Percentiles rank a stretch among this genome's conserved stretches.
phyloP scores from a whole-genome alignment of 192 early-diverging fungal species.

The Linnemannia exigua region DNA sequence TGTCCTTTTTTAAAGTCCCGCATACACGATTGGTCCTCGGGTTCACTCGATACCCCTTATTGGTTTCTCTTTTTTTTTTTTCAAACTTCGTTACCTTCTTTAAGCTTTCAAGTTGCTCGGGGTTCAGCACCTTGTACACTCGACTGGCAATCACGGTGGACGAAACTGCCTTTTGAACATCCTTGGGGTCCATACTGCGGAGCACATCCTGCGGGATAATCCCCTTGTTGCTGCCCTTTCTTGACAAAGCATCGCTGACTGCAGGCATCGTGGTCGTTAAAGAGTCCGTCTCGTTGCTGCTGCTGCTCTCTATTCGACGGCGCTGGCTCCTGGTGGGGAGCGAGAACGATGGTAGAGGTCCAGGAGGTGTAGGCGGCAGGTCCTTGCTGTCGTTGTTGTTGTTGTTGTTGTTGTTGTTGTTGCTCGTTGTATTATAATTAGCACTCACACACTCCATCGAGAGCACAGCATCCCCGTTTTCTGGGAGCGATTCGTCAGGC shows the following conservation, averaged over 20 bases:
- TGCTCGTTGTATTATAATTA: not conserved
- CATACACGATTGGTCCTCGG: too few species aligned
- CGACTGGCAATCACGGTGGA: conserved; percentile 32
- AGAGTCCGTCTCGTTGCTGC: not conserved
- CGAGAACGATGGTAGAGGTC: conserved; percentile 1
- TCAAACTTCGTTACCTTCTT: conserved; percentile 32
- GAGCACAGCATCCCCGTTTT: conserved; percentile 4
- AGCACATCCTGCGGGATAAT: conserved; percentile 46
- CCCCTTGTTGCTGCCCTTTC: conserved; percentile 16
- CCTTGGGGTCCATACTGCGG: conserved; percentile 32
- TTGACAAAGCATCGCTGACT: not conserved
- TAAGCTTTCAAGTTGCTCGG: conserved; percentile 32
- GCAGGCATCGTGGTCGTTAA: not conserved
- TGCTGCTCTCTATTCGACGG: conserved; percentile 1
- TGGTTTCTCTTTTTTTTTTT: not conserved
- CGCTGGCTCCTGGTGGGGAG: not conserved
- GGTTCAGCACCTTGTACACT: conserved; percentile 41
- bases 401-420: not conserved
- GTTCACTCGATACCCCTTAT: not conserved
- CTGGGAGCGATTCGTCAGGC: conserved; percentile 37
- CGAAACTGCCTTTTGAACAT: conserved; percentile 11
- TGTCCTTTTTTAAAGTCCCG: not conserved
- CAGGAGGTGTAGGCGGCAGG: conserved; percentile 34
- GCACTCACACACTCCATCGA: not conserved
- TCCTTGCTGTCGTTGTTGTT: conserved; percentile 21